Evolutionary conservation across 805 yeast genomes (phyloP).

Genomic region (Candida boleticola): DNA sequence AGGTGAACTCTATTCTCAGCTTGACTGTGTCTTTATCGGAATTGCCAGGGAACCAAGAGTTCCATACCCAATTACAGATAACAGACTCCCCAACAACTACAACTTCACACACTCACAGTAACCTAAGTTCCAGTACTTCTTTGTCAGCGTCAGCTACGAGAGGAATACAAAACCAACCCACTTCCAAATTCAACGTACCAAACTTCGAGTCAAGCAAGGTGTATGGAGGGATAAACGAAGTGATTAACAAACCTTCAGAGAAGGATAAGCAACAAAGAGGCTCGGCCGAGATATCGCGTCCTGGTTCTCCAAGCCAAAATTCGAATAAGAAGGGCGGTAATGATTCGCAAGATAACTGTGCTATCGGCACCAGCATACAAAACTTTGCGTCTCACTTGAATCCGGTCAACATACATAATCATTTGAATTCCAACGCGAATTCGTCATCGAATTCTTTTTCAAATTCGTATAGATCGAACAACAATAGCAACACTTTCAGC

Average conservation of each 20-base stretch:
- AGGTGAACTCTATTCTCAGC: slow-evolving; percentile 76
- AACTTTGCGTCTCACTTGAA: slow-evolving; percentile 1
- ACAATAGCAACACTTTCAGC: not conserved
- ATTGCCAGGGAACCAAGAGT: slow-evolving; percentile 35
- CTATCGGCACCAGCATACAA: not conserved
- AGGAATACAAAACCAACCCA: not conserved
- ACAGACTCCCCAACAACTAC: slow-evolving; percentile 19
- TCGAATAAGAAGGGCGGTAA: not conserved
- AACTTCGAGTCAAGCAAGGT: slow-evolving; percentile 42
- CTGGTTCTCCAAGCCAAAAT: not conserved
- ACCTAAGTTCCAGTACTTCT: not conserved
- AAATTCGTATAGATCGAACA: not conserved
- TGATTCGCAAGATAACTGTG: not conserved
- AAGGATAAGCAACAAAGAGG: not conserved
- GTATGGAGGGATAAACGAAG: slow-evolving; percentile 51
- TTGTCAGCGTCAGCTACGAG: not conserved
- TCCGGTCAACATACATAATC: not conserved
- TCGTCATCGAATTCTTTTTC: not conserved
- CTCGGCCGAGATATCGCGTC: not conserved
- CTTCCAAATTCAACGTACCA: slow-evolving; percentile 31
- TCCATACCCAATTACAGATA: slow-evolving; percentile 41
- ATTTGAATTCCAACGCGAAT: not conserved
- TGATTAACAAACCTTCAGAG: slow-evolving; percentile 13
- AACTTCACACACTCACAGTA: slow-evolving; percentile 11
- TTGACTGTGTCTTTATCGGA: slow-evolving; percentile 54